phyloP scores from a whole-genome alignment of 345 rosid genomes.

The Pelargonium nanum region DNA sequence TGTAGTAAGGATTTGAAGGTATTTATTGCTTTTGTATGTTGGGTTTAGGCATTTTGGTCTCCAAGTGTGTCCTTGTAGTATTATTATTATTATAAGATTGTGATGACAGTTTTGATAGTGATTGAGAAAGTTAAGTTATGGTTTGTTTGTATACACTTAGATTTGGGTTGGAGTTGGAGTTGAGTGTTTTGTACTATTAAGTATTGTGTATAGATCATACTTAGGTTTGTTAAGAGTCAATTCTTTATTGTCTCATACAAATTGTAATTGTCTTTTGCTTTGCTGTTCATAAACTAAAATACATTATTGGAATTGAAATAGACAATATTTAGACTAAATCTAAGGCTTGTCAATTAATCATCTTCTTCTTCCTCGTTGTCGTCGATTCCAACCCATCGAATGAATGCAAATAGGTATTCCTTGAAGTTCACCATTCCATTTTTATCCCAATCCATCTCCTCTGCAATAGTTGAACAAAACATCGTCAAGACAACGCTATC shows the following conservation, averaged over 20 bases:
- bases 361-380: constrained; percentile 59
- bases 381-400: constrained; percentile 77
- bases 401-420: constrained; percentile 90
- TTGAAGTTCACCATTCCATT: constrained; percentile 89
- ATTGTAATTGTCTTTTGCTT: background rate
- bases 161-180: constrained; percentile 15
- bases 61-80: constrained; percentile 7
- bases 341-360: no score
- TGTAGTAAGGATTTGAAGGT: constrained; percentile 4
- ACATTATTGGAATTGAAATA: no score
- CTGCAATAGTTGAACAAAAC: constrained; percentile 27
- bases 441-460: constrained; percentile 99
- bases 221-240: constrained; percentile 9
- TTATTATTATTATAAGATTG: constrained; percentile 11
- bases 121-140: constrained; percentile 9
- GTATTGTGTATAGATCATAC: background rate
- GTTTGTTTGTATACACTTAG: constrained; percentile 12
- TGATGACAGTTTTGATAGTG: constrained; percentile 18
- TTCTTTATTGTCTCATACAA: background rate
- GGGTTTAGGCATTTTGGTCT: constrained; percentile 3
- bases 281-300: no score
- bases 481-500: no score
- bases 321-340: no score
- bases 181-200: constrained; percentile 8
- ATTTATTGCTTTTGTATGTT: constrained; percentile 6